phyloP scores from a whole-genome alignment of 208 protist species.

The Trypanosoma caninum region DNA sequence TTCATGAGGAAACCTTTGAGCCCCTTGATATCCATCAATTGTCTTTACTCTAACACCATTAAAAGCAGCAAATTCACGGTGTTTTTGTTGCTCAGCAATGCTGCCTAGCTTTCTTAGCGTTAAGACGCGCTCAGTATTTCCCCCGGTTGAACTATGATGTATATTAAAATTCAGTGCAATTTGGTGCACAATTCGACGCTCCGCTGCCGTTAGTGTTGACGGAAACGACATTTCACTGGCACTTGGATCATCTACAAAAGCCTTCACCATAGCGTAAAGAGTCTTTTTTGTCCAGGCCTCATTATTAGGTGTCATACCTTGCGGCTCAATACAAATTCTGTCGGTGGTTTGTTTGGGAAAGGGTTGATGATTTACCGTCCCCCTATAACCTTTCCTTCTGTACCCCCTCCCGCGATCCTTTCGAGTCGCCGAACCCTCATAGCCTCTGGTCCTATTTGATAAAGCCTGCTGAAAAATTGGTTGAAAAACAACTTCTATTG shows the following conservation, averaged over 20 bases:
- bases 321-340: too few relatives aligned
- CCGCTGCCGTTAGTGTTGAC: conserved; percentile 43
- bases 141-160: conserved; percentile 65
- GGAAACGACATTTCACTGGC: conserved; percentile 65
- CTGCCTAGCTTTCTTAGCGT: conserved; percentile 60
- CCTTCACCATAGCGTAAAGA: conserved; percentile 64
- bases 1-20: conserved; percentile 50
- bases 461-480: not conserved
- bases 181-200: conserved; percentile 67
- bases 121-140: conserved; percentile 35
- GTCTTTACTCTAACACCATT: conserved; percentile 47
- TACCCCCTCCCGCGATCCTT: too few relatives aligned
- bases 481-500: not conserved
- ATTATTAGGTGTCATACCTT: conserved; percentile 22
- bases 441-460: too few relatives aligned
- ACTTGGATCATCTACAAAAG: conserved; percentile 59
- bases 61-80: conserved; percentile 32
- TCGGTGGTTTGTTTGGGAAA: too few relatives aligned
- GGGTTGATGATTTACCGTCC: too few relatives aligned
- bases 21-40: conserved; percentile 76
- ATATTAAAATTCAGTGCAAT: conserved; percentile 65
- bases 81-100: conserved; percentile 23
- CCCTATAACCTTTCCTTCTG: too few relatives aligned
- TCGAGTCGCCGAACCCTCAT: too few relatives aligned
- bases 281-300: conserved; percentile 68